Evolutionary conservation across 164 flowering plant genomes (phyloP), one percentile per base, ranked within the genome.

Genomic region (Vitis rotundifolia): DNA sequence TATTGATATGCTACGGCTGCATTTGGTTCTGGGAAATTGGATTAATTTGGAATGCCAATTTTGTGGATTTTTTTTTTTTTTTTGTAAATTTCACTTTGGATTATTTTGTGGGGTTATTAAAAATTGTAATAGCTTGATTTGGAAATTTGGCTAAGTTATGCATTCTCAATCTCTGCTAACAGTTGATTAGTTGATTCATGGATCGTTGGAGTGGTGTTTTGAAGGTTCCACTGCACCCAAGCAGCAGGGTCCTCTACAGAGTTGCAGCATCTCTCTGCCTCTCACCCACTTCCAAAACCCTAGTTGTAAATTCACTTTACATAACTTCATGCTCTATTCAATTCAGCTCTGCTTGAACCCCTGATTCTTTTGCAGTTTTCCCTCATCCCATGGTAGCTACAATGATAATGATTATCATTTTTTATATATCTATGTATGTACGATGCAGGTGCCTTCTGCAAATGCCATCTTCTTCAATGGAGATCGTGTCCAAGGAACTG

Each of bases 401-500:
- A 37, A 54, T 8, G 14, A 54, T 54, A 16, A 0, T 54, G 15
- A 18, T 15, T 49, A 9, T 55, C n/a, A 9, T n/a, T 47, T 26
- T 19, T 61, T 51, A 26, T 15, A 22, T 22, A 22, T 22, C 26
- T 22, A 61, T 37, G 1, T 8, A 18, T 28, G 8, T 29, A 15
- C 56, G 60, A 28, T 51, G 49, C 82, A 94, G 97, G 85, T 85
- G 4, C 99, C 97, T 74, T 79, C 86, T 64, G 83, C 82, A 26
- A 91, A 94, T 76, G 97, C 86, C 44, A 85, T 92, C 31, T 91
- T 94, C 81, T 91, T 92, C 76, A 78, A 67, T 76, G 99, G 99
- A 37, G 99, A 94, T 78, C 79, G 87, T 68, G 90, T 91, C 26
- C 79, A 82, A 75, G 91, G 90, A 26, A 88, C 90, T 50, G 88